phyloP scores from a whole-genome alignment of 768 basidiomycete genomes.

The Ramaria sp. region DNA sequence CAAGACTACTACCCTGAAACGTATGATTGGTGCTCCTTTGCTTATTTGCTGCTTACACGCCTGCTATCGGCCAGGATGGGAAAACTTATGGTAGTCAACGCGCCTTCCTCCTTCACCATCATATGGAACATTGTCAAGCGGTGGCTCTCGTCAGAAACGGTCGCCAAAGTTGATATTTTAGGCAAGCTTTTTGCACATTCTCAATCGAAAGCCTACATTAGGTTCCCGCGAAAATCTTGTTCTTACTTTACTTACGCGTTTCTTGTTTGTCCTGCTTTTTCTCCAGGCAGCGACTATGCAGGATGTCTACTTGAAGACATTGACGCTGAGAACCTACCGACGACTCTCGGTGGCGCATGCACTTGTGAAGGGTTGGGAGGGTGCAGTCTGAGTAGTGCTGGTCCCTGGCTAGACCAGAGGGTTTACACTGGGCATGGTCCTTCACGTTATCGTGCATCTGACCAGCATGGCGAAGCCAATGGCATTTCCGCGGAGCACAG shows the following conservation, averaged over 20 bases:
- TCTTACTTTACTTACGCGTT: not conserved
- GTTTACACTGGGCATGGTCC: conserved; percentile 6
- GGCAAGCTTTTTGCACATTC: not conserved
- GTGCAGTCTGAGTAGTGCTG: conserved; percentile 51
- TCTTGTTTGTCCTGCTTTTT: too few species aligned
- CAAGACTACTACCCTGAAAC: conserved; percentile 75
- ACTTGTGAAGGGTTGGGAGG: conserved; percentile 44
- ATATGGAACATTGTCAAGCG: conserved; percentile 63
- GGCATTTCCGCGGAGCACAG: not conserved
- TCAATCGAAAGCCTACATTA: too few species aligned
- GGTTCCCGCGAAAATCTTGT: too few species aligned
- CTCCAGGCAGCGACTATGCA: conserved; percentile 43
- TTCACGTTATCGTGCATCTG: not conserved
- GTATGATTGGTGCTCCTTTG: conserved; percentile 26
- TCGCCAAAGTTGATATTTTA: conserved; percentile 53
- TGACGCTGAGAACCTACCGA: conserved; percentile 54
- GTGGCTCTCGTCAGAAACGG: conserved; percentile 67
- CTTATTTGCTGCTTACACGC: not conserved
- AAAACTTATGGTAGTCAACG: conserved; percentile 59
- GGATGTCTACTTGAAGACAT: conserved; percentile 45
- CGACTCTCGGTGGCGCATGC: conserved; percentile 52
- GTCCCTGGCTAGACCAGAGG: conserved; percentile 57
- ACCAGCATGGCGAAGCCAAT: not conserved
- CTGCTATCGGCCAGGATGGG: conserved; percentile 44
- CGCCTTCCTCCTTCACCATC: conserved; percentile 58